Conservation (phyloP, 1,284 basidiomycete genomes). For the Marasmius tenuissimus region DNA sequence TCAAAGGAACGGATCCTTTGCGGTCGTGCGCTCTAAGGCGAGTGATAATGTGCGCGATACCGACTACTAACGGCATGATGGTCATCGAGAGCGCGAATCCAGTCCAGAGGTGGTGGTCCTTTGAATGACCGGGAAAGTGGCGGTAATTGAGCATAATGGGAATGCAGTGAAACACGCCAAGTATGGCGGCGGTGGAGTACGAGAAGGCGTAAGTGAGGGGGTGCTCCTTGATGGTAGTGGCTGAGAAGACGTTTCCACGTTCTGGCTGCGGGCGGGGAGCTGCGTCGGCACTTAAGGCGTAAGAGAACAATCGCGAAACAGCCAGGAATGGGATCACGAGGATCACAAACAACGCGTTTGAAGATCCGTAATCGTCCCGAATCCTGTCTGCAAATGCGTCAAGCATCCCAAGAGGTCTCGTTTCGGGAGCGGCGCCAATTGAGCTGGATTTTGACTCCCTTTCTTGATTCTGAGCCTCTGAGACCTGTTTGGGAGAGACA, state of each 20-base stretch:
- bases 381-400: neutral
- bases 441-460: neutral
- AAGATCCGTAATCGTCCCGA: neutral
- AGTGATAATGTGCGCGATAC: neutral
- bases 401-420: neutral
- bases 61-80: neutral
- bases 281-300: neutral
- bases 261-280: neutral
- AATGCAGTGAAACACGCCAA: neutral
- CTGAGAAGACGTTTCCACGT: neutral
- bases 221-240: neutral
- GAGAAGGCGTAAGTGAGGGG: neutral
- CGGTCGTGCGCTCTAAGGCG: neutral
- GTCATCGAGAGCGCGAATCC: neutral
- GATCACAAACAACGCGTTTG: neutral
- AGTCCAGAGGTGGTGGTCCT: neutral
- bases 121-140: neutral
- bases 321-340: neutral
- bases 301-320: neutral
- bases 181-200: neutral
- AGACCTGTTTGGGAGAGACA: neutral
- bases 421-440: neutral
- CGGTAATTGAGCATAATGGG: neutral
- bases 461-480: neutral
- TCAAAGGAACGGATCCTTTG: neutral